A percentile compares a stretch with the other conserved stretches of the same genome.
Evolutionary conservation across 805 yeast genomes (phyloP).

Genomic region (Candida broadrunensis): DNA sequence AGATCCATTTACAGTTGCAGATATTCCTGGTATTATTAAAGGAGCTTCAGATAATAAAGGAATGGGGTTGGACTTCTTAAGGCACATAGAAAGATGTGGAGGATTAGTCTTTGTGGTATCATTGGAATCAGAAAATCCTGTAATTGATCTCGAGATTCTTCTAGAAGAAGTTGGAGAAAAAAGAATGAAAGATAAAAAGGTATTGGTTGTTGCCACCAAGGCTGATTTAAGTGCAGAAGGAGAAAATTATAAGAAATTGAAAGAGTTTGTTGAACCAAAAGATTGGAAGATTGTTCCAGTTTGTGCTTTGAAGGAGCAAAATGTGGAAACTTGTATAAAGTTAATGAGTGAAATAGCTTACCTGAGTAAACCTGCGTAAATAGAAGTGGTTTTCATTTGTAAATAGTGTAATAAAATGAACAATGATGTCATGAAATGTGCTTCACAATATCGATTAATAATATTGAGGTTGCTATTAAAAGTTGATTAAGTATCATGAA

Average conservation of each 20-base stretch:
- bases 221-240: conserved; percentile 70
- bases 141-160: conserved; percentile 59
- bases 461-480: too few species aligned
- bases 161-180: conserved; percentile 68
- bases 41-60: conserved; percentile 88
- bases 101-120: conserved; percentile 87
- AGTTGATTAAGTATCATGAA: too few species aligned
- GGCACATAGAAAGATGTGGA: conserved; percentile 89
- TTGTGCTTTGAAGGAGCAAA: conserved; percentile 73
- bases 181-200: conserved; percentile 57
- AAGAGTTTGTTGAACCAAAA: conserved; percentile 35
- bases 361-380: neutral
- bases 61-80: conserved; percentile 87
- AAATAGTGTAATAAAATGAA: neutral
- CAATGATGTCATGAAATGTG: too few species aligned
- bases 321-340: conserved; percentile 64
- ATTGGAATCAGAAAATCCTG: conserved; percentile 65
- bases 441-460: too few species aligned
- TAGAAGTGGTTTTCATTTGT: neutral
- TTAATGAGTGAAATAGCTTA: conserved; percentile 67
- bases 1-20: conserved; percentile 87
- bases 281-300: conserved; percentile 78
- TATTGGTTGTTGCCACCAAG: conserved; percentile 87
- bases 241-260: conserved; percentile 45
- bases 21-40: conserved; percentile 91